Conservation (phyloP, 495 filamentous ascomycete genomes). For the Neurospora discreta region DNA sequence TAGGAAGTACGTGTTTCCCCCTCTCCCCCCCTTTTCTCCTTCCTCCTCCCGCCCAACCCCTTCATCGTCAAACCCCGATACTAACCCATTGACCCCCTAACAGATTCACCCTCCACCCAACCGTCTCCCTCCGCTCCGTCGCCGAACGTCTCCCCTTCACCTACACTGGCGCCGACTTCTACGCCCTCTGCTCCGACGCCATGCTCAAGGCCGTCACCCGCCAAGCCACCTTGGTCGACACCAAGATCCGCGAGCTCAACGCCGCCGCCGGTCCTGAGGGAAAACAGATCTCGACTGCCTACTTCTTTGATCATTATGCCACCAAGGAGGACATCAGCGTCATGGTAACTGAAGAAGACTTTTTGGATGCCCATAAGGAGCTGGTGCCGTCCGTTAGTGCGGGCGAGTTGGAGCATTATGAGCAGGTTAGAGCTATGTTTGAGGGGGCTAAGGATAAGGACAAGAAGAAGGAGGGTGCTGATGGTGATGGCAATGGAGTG, state of each 20-base stretch:
- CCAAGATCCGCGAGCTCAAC: conserved; percentile 62
- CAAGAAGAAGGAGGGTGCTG: not conserved
- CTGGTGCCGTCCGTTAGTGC: conserved; percentile 88
- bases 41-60: too few relatives aligned
- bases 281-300: conserved; percentile 59
- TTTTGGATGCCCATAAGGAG: conserved; percentile 65
- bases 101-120: conserved; percentile 70
- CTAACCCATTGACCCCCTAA: not conserved
- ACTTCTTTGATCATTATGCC: conserved; percentile 90
- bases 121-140: conserved; percentile 61
- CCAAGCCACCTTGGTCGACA: conserved; percentile 72
- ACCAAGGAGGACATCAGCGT: conserved; percentile 72
- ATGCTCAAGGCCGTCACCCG: conserved; percentile 98
- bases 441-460: conserved; percentile 36
- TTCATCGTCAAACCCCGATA: not conserved
- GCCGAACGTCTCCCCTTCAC: conserved; percentile 81
- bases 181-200: conserved; percentile 90
- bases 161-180: conserved; percentile 94
- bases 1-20: conserved; percentile 59
- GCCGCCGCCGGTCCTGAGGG: conserved; percentile 17
- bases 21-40: not conserved
- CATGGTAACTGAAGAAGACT: conserved; percentile 80
- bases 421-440: conserved; percentile 69
- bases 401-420: conserved; percentile 87
- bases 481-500: not conserved